Base-by-base conservation (phyloP, 2,329 filamentous ascomycete genomes). In the Waltergamsia citrina region DNA sequence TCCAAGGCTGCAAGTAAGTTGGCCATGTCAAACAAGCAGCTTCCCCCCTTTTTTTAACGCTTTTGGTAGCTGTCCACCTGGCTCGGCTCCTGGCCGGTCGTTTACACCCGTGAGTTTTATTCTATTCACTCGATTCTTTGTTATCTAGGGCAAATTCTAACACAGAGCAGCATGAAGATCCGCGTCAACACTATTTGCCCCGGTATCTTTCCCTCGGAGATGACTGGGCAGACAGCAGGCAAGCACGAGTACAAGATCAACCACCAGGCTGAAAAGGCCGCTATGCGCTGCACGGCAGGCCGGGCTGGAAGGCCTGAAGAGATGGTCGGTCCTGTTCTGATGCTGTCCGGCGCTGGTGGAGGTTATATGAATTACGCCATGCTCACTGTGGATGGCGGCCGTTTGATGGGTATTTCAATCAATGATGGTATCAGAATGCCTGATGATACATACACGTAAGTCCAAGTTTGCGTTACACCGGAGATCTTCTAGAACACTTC, bases 361-460 rank as follows among this genome's bases (percentile, higher is more conserved):
- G 46, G 38, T 4, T 50, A 49, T 33, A 51, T 49, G 42, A 51
- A 49, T 34, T 38, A 38, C 30, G 47, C 44, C 2, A 35, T 42
- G 10, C 35, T 51, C 24, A 47, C 44, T 3, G 42, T 51, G 8
- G 48, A 51, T 19, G 48, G 48, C 4, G 48, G 48, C 5, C 36
- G 35, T 7, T 21, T 37, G 15, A 37, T 37, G 35, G 35, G 29
- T 4, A 12, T 33, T 14, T 33, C 29, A 5, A 37, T 37, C 25
- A 27, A 37, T 22, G 35, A 37, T 20, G 35, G 35, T n/a, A 22
- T 37, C 21, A 18, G 35, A 14, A 18, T 37, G 30, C 35, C 35
- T 14, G 35, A 37, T 24, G 30, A 37, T 21, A 33, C 15, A 10
- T 37, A 37, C n/a, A 37, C 35, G 35, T 37, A 33, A 33, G 35